Percentiles rank a stretch among this genome's conserved stretches.
These are phyloP conservation scores for Aspergillus incahuasiensis DNA, from an alignment of 495 filamentous ascomycete species.

Conservation along the genomic window DNA sequence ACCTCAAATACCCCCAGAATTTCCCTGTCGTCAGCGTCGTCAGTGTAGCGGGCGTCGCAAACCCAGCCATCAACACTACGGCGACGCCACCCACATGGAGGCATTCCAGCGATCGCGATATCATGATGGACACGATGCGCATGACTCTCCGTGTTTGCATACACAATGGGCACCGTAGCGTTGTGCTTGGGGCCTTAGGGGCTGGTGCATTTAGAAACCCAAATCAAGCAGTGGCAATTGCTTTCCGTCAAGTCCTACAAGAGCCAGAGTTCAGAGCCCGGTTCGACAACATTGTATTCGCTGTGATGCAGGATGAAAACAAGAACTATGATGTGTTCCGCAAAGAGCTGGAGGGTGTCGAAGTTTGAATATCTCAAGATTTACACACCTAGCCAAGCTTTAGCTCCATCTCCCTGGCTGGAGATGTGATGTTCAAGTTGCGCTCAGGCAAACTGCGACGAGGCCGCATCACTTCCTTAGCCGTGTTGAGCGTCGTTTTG, in stretches of 20 bases:
- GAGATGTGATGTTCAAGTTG: not conserved
- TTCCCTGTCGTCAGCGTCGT: constrained; percentile 54
- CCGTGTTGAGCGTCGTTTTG: constrained; percentile 38
- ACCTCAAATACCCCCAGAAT: constrained; percentile 19
- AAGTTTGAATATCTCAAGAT: not conserved
- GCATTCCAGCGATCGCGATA: constrained; percentile 36
- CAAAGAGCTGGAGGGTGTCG: constrained; percentile 33
- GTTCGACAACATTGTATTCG: constrained; percentile 34
- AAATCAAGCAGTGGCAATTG: constrained; percentile 53
- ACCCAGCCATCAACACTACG: constrained; percentile 36
- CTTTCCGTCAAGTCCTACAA: constrained; percentile 54
- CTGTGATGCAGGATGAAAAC: constrained; percentile 25
- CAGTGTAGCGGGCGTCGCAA: constrained; percentile 51
- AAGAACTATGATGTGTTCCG: constrained; percentile 52
- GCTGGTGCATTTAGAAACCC: constrained; percentile 64
- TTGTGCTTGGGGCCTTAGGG: constrained; percentile 64
- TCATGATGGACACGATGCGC: constrained; percentile 56
- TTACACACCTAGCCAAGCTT: no score
- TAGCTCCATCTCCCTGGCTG: not conserved
- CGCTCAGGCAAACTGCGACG: not conserved
- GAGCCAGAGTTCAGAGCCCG: constrained; percentile 50
- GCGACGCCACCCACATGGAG: constrained; percentile 24
- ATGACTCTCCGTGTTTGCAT: constrained; percentile 52
- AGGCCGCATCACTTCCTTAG: constrained; percentile 19
- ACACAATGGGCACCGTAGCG: constrained; percentile 42